These are phyloP conservation scores for Carpinus fangiana DNA, from an alignment of 306 rosid species.

Conservation along the genomic window DNA sequence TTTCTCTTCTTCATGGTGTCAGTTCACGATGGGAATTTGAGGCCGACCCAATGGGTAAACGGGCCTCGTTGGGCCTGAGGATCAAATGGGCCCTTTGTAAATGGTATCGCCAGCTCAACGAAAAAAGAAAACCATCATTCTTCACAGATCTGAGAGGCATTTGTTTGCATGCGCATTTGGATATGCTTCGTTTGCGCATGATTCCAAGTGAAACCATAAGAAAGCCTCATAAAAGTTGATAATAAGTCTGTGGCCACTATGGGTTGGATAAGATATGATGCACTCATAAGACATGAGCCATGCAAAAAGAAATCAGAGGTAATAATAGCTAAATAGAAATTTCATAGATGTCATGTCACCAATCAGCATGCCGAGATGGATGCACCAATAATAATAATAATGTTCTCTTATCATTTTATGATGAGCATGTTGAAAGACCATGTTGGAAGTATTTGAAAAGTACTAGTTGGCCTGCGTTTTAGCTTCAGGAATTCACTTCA, in stretches of 20 bases:
- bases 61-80: no score
- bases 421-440: neutral
- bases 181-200: neutral
- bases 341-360: slow-evolving; percentile 14
- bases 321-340: neutral
- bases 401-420: neutral
- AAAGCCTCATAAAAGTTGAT: slow-evolving; percentile 9
- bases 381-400: slow-evolving; percentile 1
- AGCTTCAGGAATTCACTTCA: neutral
- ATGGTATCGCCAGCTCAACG: no score
- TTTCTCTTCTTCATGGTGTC: no score
- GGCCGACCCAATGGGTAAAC: no score
- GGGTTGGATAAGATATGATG: slow-evolving; percentile 20
- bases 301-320: slow-evolving; percentile 1
- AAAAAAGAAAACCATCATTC: neutral
- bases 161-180: neutral
- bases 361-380: neutral
- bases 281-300: neutral
- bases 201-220: neutral
- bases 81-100: no score
- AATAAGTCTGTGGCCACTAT: slow-evolving; percentile 29
- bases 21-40: no score
- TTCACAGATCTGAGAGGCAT: neutral
- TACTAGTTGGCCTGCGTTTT: slow-evolving; percentile 8
- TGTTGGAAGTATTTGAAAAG: slow-evolving; percentile 4